Percentiles rank a stretch among this genome's conserved stretches.
Evolutionary conservation across 805 yeast genomes (phyloP).

Genomic region (Metschnikowia dekortorum): DNA sequence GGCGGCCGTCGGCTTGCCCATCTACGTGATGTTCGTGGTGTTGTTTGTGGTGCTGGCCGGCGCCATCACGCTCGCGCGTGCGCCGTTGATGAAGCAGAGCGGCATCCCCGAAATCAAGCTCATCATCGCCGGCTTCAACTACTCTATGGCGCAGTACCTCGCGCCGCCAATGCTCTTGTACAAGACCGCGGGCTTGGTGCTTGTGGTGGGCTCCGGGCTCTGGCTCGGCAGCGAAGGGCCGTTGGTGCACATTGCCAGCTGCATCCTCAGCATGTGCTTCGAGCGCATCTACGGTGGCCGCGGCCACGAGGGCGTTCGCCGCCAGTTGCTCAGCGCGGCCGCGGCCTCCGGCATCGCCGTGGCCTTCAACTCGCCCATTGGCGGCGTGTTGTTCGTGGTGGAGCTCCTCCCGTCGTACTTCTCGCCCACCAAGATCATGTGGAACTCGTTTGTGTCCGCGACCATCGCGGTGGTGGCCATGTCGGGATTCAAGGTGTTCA

Average conservation of each 20-base stretch:
- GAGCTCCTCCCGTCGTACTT: constrained; percentile 66
- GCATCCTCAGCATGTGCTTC: constrained; percentile 37
- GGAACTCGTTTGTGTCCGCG: constrained; percentile 81
- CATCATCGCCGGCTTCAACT: constrained; percentile 60
- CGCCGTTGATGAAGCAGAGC: constrained; percentile 35
- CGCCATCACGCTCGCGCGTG: constrained; percentile 23
- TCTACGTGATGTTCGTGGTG: constrained; percentile 28
- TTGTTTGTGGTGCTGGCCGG: constrained; percentile 25
- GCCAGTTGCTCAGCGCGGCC: constrained; percentile 70
- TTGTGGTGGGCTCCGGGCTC: constrained; percentile 70
- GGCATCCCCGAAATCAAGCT: constrained; percentile 76
- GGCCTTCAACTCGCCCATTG: constrained; percentile 84
- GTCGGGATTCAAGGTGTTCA: constrained; percentile 34
- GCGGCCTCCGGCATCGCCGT: constrained; percentile 81
- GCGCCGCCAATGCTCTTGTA: constrained; percentile 47
- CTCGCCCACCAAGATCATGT: constrained; percentile 61
- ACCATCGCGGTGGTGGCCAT: constrained; percentile 65
- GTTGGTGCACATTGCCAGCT: constrained; percentile 71
- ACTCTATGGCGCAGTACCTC: constrained; percentile 44
- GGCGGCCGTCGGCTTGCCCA: constrained; percentile 31
- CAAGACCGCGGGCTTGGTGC: constrained; percentile 54
- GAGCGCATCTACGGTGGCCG: constrained; percentile 23
- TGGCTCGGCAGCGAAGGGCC: constrained; percentile 91
- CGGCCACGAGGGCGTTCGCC: constrained; percentile 52
- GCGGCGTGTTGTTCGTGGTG: constrained; percentile 76